Conservation (phyloP, 257 asterid species). For the Leptodermis oblonga region DNA sequence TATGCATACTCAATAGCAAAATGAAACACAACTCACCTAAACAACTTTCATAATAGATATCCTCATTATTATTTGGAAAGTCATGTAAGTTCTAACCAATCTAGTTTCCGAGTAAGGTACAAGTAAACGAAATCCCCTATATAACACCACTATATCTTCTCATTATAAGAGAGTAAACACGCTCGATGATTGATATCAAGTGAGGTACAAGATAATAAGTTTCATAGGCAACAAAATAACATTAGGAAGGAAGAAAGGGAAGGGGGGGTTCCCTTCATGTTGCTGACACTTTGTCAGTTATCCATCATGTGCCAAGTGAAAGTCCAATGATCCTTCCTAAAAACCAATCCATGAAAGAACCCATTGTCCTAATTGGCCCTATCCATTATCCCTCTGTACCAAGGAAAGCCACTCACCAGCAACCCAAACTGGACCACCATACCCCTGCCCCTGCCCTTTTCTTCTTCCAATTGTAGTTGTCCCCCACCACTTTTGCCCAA, state of each 20-base stretch:
- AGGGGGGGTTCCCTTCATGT: conserved; percentile 5
- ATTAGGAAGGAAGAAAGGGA: background rate
- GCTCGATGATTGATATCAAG: no score
- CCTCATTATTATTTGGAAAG: no score
- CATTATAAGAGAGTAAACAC: no score
- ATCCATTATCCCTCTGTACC: background rate
- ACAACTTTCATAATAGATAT: no score
- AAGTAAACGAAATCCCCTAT: no score
- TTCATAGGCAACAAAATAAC: conserved; percentile 1
- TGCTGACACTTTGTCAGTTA: conserved; percentile 7
- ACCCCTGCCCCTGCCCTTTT: conserved; percentile 32
- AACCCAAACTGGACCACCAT: conserved; percentile 41
- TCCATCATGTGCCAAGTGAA: conserved; percentile 12
- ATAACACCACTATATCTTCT: no score
- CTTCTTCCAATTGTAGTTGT: conserved; percentile 20
- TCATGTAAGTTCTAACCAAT: no score
- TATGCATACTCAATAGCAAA: no score
- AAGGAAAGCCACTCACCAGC: conserved; percentile 21
- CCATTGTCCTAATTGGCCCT: conserved; percentile 7
- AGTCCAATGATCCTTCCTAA: conserved; percentile 1
- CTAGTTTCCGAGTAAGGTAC: no score
- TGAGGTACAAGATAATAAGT: background rate
- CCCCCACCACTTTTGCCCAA: conserved; percentile 18
- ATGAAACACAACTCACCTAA: no score
- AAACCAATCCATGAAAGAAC: background rate